phyloP scores from a whole-genome alignment of 768 basidiomycete genomes.

The Mycena kentingensis region DNA sequence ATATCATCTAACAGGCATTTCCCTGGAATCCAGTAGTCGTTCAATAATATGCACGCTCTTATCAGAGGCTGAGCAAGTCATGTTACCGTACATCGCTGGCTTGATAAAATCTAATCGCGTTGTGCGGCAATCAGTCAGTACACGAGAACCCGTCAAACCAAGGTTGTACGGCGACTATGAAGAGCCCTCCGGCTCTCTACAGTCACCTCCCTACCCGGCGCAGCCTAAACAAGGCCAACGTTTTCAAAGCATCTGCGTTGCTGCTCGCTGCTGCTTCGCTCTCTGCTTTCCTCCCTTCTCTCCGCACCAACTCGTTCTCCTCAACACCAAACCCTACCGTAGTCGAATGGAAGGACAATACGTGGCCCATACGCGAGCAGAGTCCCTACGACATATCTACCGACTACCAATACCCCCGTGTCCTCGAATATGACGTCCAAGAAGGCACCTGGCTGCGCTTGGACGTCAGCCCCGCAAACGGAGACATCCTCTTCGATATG shows the following conservation, averaged over 20 bases:
- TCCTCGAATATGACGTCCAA: constrained; percentile 64
- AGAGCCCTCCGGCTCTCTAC: no score
- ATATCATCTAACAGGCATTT: no score
- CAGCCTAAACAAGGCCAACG: no score
- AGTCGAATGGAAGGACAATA: constrained; percentile 28
- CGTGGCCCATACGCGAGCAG: constrained; percentile 64
- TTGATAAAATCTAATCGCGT: no score
- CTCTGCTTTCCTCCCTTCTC: neutral
- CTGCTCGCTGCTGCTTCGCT: neutral
- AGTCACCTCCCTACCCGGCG: no score
- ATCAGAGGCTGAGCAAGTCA: no score
- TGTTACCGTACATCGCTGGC: no score
- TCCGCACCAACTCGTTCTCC: neutral
- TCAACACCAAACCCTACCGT: neutral
- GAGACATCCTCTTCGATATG: constrained; percentile 77
- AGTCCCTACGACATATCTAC: constrained; percentile 77
- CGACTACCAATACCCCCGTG: constrained; percentile 69
- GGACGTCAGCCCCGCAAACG: constrained; percentile 68
- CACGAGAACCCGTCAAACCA: no score
- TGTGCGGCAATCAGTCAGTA: no score
- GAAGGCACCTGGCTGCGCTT: constrained; percentile 79
- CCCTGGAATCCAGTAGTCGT: no score
- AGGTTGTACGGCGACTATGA: no score
- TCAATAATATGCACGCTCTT: no score
- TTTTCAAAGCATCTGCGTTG: neutral